These are phyloP conservation scores for Papiliotrema laurentii DNA, from an alignment of 1,284 basidiomycete genomes.

Conservation along the genomic window DNA sequence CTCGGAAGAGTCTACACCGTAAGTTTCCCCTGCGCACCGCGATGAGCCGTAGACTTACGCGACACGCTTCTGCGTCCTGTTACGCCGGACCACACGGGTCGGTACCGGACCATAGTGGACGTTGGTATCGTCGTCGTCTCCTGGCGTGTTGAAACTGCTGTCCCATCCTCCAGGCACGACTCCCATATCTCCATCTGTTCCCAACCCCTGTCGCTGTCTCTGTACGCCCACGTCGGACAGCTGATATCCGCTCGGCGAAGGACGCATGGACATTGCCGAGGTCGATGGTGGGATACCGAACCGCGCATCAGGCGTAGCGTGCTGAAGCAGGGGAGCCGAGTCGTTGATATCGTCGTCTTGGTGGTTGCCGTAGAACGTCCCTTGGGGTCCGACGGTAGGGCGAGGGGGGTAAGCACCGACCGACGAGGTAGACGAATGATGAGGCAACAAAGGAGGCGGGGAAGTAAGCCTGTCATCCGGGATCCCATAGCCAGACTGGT, in stretches of 20 bases:
- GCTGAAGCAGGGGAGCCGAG: constrained; percentile 32
- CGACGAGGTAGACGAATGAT: constrained; percentile 18
- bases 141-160: background rate
- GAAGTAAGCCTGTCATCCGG: constrained; percentile 29
- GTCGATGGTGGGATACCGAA: constrained; percentile 21
- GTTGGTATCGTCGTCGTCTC: constrained; percentile 42
- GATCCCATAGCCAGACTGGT: constrained; percentile 18
- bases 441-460: constrained; percentile 33
- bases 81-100: constrained; percentile 73
- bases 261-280: constrained; percentile 15
- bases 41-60: constrained; percentile 54
- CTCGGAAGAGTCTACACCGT: constrained; percentile 66
- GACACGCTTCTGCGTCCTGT: constrained; percentile 86
- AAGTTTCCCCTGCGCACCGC: background rate
- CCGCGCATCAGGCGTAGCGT: constrained; percentile 26
- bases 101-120: constrained; percentile 74
- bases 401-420: constrained; percentile 6
- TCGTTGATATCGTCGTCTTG: constrained; percentile 38
- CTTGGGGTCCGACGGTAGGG: constrained; percentile 4
- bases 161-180: constrained; percentile 18
- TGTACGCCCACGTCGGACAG: constrained; percentile 19
- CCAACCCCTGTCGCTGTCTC: background rate
- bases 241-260: constrained; percentile 17
- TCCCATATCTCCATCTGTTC: constrained; percentile 18
- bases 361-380: constrained; percentile 4